A percentile compares a stretch with the other conserved stretches of the same genome.
These are phyloP conservation scores for Dillenia suffruticosa DNA, from an alignment of 164 flowering plant genomes.

Conservation along the genomic window DNA sequence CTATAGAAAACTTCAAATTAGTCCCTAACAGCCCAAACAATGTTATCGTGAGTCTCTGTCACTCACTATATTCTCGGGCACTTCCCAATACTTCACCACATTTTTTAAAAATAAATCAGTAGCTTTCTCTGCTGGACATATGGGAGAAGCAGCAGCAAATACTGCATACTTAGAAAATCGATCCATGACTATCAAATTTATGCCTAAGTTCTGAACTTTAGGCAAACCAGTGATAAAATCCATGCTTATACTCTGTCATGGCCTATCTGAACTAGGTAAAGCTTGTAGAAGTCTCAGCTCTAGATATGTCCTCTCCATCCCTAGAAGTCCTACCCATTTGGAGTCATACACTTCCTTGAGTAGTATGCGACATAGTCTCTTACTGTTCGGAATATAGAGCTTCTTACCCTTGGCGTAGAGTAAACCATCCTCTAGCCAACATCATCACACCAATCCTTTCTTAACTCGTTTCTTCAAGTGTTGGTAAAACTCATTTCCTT, in stretches of 20 bases:
- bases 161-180: too few species aligned
- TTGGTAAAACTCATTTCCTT: not conserved
- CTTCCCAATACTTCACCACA: not conserved
- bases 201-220: too few species aligned
- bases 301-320: not conserved
- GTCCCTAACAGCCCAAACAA: not conserved
- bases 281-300: not conserved
- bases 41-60: not conserved
- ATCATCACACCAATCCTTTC: not conserved
- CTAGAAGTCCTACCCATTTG: not conserved
- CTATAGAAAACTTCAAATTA: not conserved
- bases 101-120: too few species aligned
- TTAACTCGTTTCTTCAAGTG: not conserved
- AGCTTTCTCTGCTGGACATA: not conserved
- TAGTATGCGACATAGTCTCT: not conserved
- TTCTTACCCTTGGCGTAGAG: not conserved
- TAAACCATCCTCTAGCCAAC: not conserved
- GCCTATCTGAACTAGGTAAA: not conserved
- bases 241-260: too few species aligned
- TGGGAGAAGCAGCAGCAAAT: too few species aligned
- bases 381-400: not conserved
- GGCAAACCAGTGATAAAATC: too few species aligned
- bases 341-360: not conserved
- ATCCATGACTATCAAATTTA: too few species aligned
- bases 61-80: not conserved